Evolutionary conservation across 352 stramenopile genomes (phyloP).

Genomic region (Globisporangium megalacanthum): DNA sequence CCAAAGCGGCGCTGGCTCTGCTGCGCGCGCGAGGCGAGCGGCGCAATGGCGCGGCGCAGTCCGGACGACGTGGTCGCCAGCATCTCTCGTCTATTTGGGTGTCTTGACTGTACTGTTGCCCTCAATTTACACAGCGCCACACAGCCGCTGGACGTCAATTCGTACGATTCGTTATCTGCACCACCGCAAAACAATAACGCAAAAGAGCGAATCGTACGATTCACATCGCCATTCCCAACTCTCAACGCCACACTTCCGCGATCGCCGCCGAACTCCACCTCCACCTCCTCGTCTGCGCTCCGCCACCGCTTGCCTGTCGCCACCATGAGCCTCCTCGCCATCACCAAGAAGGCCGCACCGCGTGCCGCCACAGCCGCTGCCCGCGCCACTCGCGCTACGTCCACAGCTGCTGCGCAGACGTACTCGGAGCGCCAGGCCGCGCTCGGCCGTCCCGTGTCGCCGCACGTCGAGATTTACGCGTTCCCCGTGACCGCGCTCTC

Average conservation of each 20-base stretch:
- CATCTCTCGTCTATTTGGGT: slow-evolving; percentile 3
- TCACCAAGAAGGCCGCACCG: slow-evolving; percentile 13
- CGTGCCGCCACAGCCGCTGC: slow-evolving; percentile 4
- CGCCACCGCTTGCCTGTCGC: not conserved
- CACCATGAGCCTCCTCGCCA: slow-evolving; percentile 7
- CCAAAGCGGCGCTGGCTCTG: slow-evolving; percentile 68
- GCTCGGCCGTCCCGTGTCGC: slow-evolving; percentile 90
- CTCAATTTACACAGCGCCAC: too few relatives aligned
- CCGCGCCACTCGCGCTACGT: slow-evolving; percentile 19
- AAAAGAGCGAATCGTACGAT: not conserved
- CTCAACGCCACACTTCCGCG: not conserved
- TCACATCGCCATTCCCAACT: too few relatives aligned
- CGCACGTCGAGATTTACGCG: slow-evolving; percentile 96
- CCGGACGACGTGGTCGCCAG: slow-evolving; percentile 48
- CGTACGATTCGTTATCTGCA: too few relatives aligned
- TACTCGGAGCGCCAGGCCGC: slow-evolving; percentile 87
- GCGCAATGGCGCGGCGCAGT: slow-evolving; percentile 35
- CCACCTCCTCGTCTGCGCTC: slow-evolving; percentile 19
- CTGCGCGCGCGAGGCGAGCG: slow-evolving; percentile 41
- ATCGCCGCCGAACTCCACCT: slow-evolving; percentile 38
- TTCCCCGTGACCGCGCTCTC: slow-evolving; percentile 92
- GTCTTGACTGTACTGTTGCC: not conserved
- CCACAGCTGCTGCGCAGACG: slow-evolving; percentile 10
- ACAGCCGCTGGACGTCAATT: too few relatives aligned
- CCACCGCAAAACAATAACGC: not conserved